A percentile compares a stretch with the other conserved stretches of the same genome.
These are phyloP conservation scores for Piloderma croceum DNA, from an alignment of 768 basidiomycete genomes.

Conservation along the genomic window DNA sequence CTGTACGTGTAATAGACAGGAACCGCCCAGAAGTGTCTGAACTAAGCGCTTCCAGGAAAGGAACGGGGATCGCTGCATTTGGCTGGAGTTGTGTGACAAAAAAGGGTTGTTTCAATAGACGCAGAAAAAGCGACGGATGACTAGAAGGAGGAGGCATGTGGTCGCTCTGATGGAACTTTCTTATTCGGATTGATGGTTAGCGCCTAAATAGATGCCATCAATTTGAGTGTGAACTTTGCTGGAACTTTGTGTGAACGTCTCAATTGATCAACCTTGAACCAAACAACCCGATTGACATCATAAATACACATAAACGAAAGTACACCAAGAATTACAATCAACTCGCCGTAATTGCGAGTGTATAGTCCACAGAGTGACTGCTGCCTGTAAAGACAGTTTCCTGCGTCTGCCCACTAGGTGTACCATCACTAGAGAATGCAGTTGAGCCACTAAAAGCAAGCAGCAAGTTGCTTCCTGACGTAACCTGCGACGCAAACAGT, in stretches of 20 bases:
- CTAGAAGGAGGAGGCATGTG: conserved; percentile 43
- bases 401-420: conserved; percentile 45
- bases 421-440: conserved; percentile 42
- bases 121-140: conserved; percentile 44
- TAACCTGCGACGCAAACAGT: conserved; percentile 28
- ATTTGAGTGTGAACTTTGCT: too few species aligned
- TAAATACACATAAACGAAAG: too few species aligned
- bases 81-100: conserved; percentile 40
- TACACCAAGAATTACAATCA: too few species aligned
- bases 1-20: conserved; percentile 53
- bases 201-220: too few species aligned
- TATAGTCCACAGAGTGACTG: conserved; percentile 20
- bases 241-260: too few species aligned
- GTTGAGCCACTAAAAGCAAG: conserved; percentile 47
- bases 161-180: too few species aligned
- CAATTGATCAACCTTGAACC: too few species aligned
- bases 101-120: conserved; percentile 38
- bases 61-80: conserved; percentile 24
- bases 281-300: too few species aligned
- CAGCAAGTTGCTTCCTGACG: conserved; percentile 42
- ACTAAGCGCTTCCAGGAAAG: too few species aligned
- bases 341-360: conserved; percentile 16
- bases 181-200: too few species aligned
- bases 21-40: too few species aligned
- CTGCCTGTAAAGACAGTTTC: conserved; percentile 29